These are phyloP conservation scores for Gilbertella persicaria DNA, from an alignment of 371 early-diverging fungal species.

Conservation along the genomic window DNA sequence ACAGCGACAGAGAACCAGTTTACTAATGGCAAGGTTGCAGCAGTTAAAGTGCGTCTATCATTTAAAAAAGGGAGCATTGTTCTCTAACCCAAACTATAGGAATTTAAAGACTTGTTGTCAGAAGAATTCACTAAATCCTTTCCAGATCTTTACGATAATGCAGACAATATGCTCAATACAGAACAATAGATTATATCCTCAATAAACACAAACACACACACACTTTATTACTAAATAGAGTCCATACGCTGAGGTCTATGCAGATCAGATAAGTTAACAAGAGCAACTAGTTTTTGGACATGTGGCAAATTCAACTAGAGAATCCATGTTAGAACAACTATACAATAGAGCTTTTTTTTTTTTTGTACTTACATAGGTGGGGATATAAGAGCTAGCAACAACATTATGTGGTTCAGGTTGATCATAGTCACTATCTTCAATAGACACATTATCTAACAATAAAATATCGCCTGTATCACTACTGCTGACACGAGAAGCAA, in stretches of 20 bases:
- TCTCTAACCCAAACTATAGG: conserved; percentile 17
- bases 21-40: conserved; percentile 73
- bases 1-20: conserved; percentile 80
- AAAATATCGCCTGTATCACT: conserved; percentile 86
- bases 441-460: conserved; percentile 80
- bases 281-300: conserved; percentile 26
- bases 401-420: conserved; percentile 61
- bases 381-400: conserved; percentile 58
- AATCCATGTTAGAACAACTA: background rate
- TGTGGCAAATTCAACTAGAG: conserved; percentile 21
- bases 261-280: conserved; percentile 17
- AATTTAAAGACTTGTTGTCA: conserved; percentile 38
- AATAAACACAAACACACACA: background rate
- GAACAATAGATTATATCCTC: too few relatives aligned
- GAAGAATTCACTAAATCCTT: conserved; percentile 49
- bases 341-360: background rate
- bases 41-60: conserved; percentile 54
- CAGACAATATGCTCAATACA: conserved; percentile 11
- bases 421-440: conserved; percentile 72
- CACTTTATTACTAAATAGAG: conserved; percentile 15
- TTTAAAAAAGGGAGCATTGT: background rate
- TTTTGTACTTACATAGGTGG: conserved; percentile 31
- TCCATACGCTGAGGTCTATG: conserved; percentile 30
- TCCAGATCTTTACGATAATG: conserved; percentile 47
- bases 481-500: conserved; percentile 81